phyloP scores from a whole-genome alignment of 2,329 filamentous ascomycete species.

The Taxawa tesnikishii region DNA sequence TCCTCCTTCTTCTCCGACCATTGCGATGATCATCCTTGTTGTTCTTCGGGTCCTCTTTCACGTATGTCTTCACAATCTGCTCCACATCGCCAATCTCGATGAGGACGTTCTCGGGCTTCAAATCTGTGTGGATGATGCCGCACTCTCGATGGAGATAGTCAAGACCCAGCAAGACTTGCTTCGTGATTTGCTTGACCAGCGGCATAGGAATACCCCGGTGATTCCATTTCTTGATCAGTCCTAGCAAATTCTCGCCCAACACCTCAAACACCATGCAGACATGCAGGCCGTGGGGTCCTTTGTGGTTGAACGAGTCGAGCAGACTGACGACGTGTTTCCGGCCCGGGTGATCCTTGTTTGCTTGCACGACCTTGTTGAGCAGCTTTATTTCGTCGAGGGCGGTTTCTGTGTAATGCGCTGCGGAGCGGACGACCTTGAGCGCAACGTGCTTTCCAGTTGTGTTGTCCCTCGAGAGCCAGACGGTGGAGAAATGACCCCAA shows the following conservation, averaged over 20 bases:
- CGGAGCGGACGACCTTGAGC: conserved; percentile 93
- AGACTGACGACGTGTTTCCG: conserved; percentile 92
- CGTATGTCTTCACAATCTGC: conserved; percentile 92
- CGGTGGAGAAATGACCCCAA: conserved; percentile 98
- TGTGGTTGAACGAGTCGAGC: conserved; percentile 94
- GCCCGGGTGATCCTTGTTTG: conserved; percentile 88
- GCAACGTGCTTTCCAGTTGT: conserved; percentile 86
- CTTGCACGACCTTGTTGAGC: conserved; percentile 90
- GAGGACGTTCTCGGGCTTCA: conserved; percentile 95
- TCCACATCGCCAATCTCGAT: conserved; percentile 99
- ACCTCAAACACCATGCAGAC: conserved; percentile 99
- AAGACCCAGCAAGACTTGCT: conserved; percentile 87
- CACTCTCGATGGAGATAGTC: conserved; percentile 97
- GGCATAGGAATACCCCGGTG: conserved; percentile 94
- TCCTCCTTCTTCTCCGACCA: conserved; percentile 76
- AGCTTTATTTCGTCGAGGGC: conserved; percentile 98
- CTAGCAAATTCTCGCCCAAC: conserved; percentile 84
- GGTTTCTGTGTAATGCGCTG: conserved; percentile 96
- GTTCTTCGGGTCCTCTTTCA: conserved; percentile 61
- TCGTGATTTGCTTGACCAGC: conserved; percentile 96
- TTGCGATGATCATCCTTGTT: conserved; percentile 85
- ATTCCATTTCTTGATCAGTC: conserved; percentile 97
- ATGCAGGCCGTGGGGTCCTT: conserved; percentile 89
- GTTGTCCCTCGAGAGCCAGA: conserved; percentile 77
- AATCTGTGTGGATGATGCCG: conserved; percentile 94